Evolutionary conservation across 2,329 filamentous ascomycete species (phyloP).

Genomic region (Exserohilum turcica): DNA sequence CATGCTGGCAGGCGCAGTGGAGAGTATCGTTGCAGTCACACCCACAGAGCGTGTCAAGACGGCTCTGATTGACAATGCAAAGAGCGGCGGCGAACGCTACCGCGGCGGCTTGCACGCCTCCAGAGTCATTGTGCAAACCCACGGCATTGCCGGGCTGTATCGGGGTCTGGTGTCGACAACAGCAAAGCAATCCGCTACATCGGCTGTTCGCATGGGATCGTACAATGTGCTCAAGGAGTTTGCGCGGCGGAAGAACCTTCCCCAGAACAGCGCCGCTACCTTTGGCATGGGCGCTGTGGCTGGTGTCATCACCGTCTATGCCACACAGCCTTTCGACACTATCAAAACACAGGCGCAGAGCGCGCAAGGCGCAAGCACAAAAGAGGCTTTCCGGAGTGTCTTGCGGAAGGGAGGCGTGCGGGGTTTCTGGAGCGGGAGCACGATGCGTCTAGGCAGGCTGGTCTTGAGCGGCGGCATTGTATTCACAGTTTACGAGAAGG

Average conservation of each 20-base stretch:
- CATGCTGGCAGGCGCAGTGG: conserved; percentile 33
- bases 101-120: conserved; percentile 26
- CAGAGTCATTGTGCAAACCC: conserved; percentile 43
- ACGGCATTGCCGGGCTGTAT: conserved; percentile 53
- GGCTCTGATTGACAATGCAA: conserved; percentile 41
- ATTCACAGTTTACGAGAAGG: conserved; percentile 42
- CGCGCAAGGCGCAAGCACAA: conserved; percentile 31
- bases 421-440: conserved; percentile 41
- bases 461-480: conserved; percentile 41
- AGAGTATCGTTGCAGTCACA: conserved; percentile 38
- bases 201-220: conserved; percentile 55
- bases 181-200: conserved; percentile 56
- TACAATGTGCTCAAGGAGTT: conserved; percentile 56
- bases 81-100: conserved; percentile 25
- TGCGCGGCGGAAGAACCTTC: conserved; percentile 21
- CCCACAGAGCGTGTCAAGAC: conserved; percentile 42
- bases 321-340: conserved; percentile 53
- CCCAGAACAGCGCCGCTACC: conserved; percentile 29
- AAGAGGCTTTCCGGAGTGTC: conserved; percentile 30
- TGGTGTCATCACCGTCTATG: conserved; percentile 47
- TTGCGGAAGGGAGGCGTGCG: conserved; percentile 29
- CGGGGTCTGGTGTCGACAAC: conserved; percentile 54
- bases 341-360: conserved; percentile 50
- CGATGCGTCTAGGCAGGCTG: conserved; percentile 36
- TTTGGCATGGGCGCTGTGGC: conserved; percentile 39